These are phyloP conservation scores for Camelina hispida DNA, from an alignment of 345 rosid genomes.

Conservation along the genomic window DNA sequence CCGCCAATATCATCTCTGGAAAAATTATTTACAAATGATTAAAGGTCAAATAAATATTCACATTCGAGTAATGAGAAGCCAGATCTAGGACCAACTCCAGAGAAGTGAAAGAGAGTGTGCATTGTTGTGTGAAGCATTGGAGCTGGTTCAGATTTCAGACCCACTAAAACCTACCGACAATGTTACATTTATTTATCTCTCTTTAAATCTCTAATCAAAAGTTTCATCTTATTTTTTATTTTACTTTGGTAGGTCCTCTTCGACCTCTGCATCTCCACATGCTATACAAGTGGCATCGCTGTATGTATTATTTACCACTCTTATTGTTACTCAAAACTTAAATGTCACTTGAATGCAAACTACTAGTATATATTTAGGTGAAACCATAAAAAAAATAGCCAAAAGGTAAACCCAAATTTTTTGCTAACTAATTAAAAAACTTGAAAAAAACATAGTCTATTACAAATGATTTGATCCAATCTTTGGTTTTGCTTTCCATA, in stretches of 20 bases:
- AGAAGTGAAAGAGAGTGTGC: constrained; percentile 19
- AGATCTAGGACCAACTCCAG: constrained; percentile 9
- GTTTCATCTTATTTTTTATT: constrained; percentile 6
- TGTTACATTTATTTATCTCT: constrained; percentile 26
- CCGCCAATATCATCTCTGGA: not conserved
- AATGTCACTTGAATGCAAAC: constrained; percentile 42
- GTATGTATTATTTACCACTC: constrained; percentile 38
- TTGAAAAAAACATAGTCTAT: not conserved
- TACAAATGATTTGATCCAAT: constrained; percentile 25
- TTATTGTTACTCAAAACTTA: constrained; percentile 30
- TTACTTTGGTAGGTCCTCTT: constrained; percentile 22
- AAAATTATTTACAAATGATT: not conserved
- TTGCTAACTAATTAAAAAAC: constrained; percentile 9
- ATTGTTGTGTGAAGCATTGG: constrained; percentile 30
- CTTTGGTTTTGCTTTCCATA: constrained; percentile 21
- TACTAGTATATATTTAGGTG: constrained; percentile 30
- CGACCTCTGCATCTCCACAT: constrained; percentile 39
- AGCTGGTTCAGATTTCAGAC: constrained; percentile 26
- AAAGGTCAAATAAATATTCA: not conserved
- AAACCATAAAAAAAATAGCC: constrained; percentile 16
- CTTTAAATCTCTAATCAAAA: not conserved
- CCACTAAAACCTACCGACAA: constrained; percentile 36
- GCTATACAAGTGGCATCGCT: constrained; percentile 34
- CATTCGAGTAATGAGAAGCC: constrained; percentile 17
- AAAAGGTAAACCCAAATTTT: constrained; percentile 13